Base-by-base conservation (phyloP, 2,329 filamentous ascomycete species). In the Calonectria crousiana region DNA sequence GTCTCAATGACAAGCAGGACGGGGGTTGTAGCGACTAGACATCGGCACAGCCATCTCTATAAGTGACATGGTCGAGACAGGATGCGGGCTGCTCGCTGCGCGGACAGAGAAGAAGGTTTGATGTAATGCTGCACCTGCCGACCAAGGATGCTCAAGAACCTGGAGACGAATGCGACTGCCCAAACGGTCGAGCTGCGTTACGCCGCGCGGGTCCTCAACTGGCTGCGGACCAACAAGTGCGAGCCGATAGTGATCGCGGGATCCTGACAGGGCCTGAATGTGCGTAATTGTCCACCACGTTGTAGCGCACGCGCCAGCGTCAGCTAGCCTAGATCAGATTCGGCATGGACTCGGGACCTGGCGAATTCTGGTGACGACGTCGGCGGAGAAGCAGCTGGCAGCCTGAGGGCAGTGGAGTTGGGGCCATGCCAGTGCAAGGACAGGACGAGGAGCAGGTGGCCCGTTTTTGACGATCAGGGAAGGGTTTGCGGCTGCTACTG, bases 101-200 rank as follows among this genome's bases (percentile, higher is more conserved):
- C 68, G 14, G n/a, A 62, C 14, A 41, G 36, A 38, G 67, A 52
- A 74, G 69, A 58, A 67, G 70, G 73, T 73, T 74, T 69, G 75
- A 76, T 71, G 70, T 67, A 74, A 75, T 64, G 51, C 71, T 65
- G 64, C 73, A 73, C 73, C 67, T 62, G 67, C 56, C 64, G 75
- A 73, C 69, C 68, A 67, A 74, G 75, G 74, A 80, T 78, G 69
- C 70, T 78, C 69, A 77, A 72, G 74, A 81, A 75, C 74, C 66
- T 79, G 76, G 71, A 75, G 71, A 77, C 69, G 68, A 75, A 73
- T 74, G 76, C 65, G 75, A 78, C 77, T 80, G 74, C 81, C 81
- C 56, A 72, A 82, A 81, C 60, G 71, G 81, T 82, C 80, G 81
- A 82, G 76, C 73, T 82, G 81, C 81, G 78, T 82, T 76, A 77